Conservation (phyloP, 2,329 filamentous ascomycete genomes). For the Penicillium thymicola region DNA sequence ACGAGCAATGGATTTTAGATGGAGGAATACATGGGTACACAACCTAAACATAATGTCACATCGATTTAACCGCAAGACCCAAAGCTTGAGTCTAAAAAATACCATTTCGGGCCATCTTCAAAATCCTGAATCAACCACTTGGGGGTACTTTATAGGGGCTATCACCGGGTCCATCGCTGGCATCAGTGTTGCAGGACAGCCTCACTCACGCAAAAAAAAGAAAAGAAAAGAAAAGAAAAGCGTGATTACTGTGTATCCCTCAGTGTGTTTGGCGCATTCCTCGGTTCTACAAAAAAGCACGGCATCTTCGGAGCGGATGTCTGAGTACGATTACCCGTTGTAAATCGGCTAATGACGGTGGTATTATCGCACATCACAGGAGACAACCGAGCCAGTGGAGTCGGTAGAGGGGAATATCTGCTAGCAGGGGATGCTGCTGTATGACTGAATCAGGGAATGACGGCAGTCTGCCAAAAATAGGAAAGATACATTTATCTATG, state of each 20-base stretch:
- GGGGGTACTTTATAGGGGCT: neutral
- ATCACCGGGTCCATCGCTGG: neutral
- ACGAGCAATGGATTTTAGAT: slow-evolving; percentile 48
- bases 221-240: neutral
- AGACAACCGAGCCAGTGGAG: slow-evolving; percentile 1
- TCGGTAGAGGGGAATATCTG: neutral
- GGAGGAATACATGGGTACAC: slow-evolving; percentile 41
- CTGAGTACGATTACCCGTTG: neutral
- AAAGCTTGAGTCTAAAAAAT: neutral
- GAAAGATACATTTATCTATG: neutral
- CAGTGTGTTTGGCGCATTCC: neutral
- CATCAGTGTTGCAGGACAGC: neutral
- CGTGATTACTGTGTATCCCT: neutral
- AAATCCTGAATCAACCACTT: neutral
- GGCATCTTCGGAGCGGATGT: neutral
- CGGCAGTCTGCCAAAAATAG: neutral
- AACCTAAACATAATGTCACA: neutral
- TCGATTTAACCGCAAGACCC: neutral
- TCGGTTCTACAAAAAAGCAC: neutral
- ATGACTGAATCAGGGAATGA: neutral
- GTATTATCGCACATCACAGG: neutral
- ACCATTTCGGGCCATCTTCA: neutral
- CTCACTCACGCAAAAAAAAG: neutral
- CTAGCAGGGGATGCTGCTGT: neutral
- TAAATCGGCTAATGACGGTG: slow-evolving; percentile 5